Conservation (phyloP, 495 filamentous ascomycete species). For the Stereocaulon alpinum region DNA sequence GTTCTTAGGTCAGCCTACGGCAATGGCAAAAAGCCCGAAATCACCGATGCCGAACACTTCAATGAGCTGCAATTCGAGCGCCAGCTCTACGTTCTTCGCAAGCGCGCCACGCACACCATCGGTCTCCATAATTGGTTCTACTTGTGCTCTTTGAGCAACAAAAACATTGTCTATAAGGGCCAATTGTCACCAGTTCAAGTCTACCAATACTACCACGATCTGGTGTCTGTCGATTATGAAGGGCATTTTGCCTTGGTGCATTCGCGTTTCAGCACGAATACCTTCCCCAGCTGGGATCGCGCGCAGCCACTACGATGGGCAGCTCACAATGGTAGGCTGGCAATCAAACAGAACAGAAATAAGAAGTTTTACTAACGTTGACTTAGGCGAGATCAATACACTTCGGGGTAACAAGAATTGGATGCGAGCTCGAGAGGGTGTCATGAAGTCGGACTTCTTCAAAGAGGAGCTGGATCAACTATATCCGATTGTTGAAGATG, state of each 20-base stretch:
- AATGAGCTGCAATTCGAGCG: constrained; percentile 82
- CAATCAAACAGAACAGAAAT: constrained; percentile 2
- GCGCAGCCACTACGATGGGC: constrained; percentile 96
- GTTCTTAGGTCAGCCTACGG: constrained; percentile 83
- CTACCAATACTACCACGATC: constrained; percentile 98
- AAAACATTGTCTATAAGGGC: constrained; percentile 99
- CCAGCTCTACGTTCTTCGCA: constrained; percentile 89
- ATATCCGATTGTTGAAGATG: constrained; percentile 95
- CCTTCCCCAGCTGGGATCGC: constrained; percentile 98
- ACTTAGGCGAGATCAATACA: constrained; percentile 83
- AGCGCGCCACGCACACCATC: constrained; percentile 88
- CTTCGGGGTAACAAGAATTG: constrained; percentile 99
- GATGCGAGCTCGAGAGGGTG: constrained; percentile 97
- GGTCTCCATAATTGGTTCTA: constrained; percentile 99
- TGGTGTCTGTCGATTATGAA: constrained; percentile 96
- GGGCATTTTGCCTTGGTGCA: constrained; percentile 96
- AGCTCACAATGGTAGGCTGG: constrained; percentile 77
- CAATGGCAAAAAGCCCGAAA: constrained; percentile 68
- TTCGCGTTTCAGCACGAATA: constrained; percentile 98
- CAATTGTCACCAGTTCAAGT: constrained; percentile 93
- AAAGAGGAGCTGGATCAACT: constrained; percentile 84
- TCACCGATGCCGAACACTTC: constrained; percentile 67
- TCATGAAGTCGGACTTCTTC: constrained; percentile 88
- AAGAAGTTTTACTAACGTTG: constrained; percentile 27
- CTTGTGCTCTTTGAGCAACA: constrained; percentile 92